Evolutionary conservation across 2,329 filamentous ascomycete species (phyloP).

Genomic region (Thielaviopsis punctulata): DNA sequence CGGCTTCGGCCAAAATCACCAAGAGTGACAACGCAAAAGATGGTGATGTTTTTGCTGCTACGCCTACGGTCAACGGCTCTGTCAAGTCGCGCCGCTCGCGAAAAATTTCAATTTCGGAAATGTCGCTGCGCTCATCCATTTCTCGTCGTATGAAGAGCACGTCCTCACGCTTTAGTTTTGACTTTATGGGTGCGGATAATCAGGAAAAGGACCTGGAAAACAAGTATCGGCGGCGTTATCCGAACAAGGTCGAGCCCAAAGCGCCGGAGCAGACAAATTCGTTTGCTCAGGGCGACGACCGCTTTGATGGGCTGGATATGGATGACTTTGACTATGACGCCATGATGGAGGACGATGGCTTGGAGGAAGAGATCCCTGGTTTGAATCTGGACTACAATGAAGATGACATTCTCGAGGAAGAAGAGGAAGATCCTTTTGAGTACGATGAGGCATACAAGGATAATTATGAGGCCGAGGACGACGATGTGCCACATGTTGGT

Average conservation of each 20-base stretch:
- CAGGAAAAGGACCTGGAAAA: conserved; percentile 57
- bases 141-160: conserved; percentile 57
- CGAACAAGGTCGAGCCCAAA: conserved; percentile 36
- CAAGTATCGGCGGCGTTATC: conserved; percentile 48
- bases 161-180: conserved; percentile 67
- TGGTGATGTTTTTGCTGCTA: neutral
- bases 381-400: conserved; percentile 31
- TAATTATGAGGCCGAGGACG: conserved; percentile 18
- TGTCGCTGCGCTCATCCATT: conserved; percentile 32
- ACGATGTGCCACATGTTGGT: conserved; percentile 25
- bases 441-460: conserved; percentile 16
- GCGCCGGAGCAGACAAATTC: conserved; percentile 19
- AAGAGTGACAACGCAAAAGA: neutral
- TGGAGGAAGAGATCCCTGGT: conserved; percentile 50
- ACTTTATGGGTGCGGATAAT: conserved; percentile 54
- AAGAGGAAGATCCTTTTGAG: conserved; percentile 17
- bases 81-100: conserved; percentile 27
- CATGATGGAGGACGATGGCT: conserved; percentile 46
- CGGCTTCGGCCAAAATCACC: neutral
- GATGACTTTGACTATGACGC: conserved; percentile 47
- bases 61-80: conserved; percentile 4
- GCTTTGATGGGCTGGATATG: conserved; percentile 36
- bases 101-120: conserved; percentile 33
- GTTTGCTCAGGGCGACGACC: conserved; percentile 26
- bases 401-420: conserved; percentile 23